Evolutionary conservation across 2,329 filamentous ascomycete genomes (phyloP), one percentile per base, ranked within the genome.

Genomic region (Periconia sp.): DNA sequence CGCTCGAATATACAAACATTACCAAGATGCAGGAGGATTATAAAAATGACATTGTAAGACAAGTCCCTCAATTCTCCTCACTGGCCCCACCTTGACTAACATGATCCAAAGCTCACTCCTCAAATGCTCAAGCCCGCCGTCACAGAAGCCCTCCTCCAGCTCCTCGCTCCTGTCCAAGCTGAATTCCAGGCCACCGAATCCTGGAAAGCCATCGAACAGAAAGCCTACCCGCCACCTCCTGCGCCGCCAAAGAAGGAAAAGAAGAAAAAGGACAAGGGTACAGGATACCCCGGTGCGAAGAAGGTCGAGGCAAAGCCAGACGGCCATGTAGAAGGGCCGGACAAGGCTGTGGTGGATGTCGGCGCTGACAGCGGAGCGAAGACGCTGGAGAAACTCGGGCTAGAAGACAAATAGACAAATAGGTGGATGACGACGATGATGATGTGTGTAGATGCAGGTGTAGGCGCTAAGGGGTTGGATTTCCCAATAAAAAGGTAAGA

Each of bases 121-220:
- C 92, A 96, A 75, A 74, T 88, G 10, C 78, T 97, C 38, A 97
- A 99, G 76, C 81, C 86, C n/a, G 90, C 89, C 9, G 84, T 95
- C 5, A 81, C 87, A 4, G 79, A 83, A 38, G 89, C 84, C 8
- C 79, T 99, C 15, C 84, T 83, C 54, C 78, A 81, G 26, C 80
- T 97, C 10, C 78, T 96, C 43, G 83, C 79, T 2, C 90, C 92
- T 1, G 92, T 99, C 46, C 85, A 86, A 54, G 79, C 77, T 3
- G 86, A 85, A 5, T 97, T 83, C 73, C 74, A 87, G 50, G 80
- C 78, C 0, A 86, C 82, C 0, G 62, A 79, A 21, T 89, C 92
- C 62, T 97, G 91, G 91, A 87, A 95, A 73, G 83, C 85, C 43
- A 80, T 90, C 40, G 81, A 86, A 36, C 67, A 81, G 38, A 85